These are phyloP conservation scores for Ramalina intermedia DNA, from an alignment of 495 filamentous ascomycete genomes.

Conservation along the genomic window DNA sequence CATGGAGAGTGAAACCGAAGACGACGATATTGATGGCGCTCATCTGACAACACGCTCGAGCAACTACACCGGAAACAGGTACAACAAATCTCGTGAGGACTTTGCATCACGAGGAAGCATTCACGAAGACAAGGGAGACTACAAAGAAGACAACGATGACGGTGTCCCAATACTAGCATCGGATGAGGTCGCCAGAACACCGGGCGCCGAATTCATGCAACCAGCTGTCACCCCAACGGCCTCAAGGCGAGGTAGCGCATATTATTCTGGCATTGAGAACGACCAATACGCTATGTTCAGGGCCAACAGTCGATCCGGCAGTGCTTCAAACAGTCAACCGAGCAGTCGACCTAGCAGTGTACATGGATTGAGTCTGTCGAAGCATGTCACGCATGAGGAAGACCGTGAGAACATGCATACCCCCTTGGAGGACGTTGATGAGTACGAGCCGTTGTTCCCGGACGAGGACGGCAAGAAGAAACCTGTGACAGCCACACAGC, in stretches of 20 bases:
- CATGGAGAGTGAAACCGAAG: conserved; percentile 31
- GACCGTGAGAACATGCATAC: conserved; percentile 42
- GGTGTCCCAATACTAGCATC: conserved; percentile 75
- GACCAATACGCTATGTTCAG: conserved; percentile 16
- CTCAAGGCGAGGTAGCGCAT: conserved; percentile 42
- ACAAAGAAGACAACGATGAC: conserved; percentile 38
- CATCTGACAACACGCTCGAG: conserved; percentile 48
- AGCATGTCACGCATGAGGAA: conserved; percentile 35
- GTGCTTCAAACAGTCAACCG: conserved; percentile 48
- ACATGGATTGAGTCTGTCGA: conserved; percentile 31
- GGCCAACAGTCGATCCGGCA: conserved; percentile 32
- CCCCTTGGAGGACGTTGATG: conserved; percentile 77
- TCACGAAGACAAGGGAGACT: conserved; percentile 32
- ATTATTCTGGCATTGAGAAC: conserved; percentile 33
- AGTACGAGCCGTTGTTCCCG: conserved; percentile 90
- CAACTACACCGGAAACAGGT: conserved; percentile 46
- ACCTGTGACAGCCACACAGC: conserved; percentile 41
- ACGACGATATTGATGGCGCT: conserved; percentile 62
- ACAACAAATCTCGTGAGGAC: conserved; percentile 28
- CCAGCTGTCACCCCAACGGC: conserved; percentile 60
- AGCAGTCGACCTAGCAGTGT: conserved; percentile 58
- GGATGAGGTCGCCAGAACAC: conserved; percentile 77
- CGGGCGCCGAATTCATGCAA: conserved; percentile 45
- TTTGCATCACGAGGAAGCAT: conserved; percentile 30
- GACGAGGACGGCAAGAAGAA: conserved; percentile 59